Evolutionary conservation across 2,329 filamentous ascomycete genomes (phyloP), one percentile per base, ranked within the genome.

Genomic region (Ophiosphaerella narmari): DNA sequence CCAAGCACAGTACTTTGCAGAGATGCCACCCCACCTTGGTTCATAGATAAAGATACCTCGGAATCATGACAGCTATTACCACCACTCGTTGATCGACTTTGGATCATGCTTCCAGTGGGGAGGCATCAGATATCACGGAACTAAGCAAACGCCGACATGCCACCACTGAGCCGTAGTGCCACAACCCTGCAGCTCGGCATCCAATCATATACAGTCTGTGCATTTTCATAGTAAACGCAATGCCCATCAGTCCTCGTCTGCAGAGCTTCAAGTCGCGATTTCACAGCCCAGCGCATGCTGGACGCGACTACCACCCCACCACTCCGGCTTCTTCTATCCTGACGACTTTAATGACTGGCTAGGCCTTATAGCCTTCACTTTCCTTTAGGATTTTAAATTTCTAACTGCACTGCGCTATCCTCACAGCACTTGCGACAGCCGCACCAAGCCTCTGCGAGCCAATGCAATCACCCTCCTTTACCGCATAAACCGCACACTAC

Each of bases 291-390:
- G 57, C 56, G 56, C 51, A 55, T 54, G 65, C 62, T 61, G 59
- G 63, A 68, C 66, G 65, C 66, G 65, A 61, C 62, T 55, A 55
- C 52, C 46, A 50, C 55, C 53, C 60, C 54, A 54, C 62, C 54
- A 62, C 57, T 46, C 53, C 31, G 50, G 52, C 56, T 59, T 51
- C 51, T 63, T 62, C 51, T 44, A 48, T 45, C 53, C 41, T 67
- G 62, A 68, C 60, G 63, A 66, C 59, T 62, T 54, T 67, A 65
- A 69, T 67, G 65, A 60, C 55, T 46, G 38, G n/a, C 21, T 45
- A 56, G 63, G 60, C 55, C 35, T 7, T 36, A 26, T 43, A 51
- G 57, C 52, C 60, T 58, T 35, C 52, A 53, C 62, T 46, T 62
- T 66, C 56, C 52, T 60, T 62, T 56, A 47, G 46, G 50, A 41